phyloP scores from a whole-genome alignment of 352 stramenopile species.

The Globisporangium cylindrosporum region DNA sequence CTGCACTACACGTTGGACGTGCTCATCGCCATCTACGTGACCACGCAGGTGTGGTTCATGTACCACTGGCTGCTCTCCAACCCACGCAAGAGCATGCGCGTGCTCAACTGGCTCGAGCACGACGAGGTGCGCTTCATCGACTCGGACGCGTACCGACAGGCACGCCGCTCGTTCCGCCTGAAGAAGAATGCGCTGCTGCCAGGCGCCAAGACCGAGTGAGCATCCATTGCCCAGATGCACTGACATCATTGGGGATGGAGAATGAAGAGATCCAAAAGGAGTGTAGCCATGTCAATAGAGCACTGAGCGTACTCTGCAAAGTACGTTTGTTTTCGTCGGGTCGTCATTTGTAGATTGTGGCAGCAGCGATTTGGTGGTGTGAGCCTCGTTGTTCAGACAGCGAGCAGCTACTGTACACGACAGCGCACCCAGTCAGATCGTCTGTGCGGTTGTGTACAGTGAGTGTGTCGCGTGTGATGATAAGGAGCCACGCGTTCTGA shows the following conservation, averaged over 20 bases:
- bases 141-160: constrained; percentile 70
- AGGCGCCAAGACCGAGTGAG: not conserved
- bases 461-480: not conserved
- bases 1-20: constrained; percentile 85
- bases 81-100: constrained; percentile 48
- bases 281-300: constrained; percentile 2
- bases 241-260: not conserved
- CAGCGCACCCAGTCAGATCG: not conserved
- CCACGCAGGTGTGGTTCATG: constrained; percentile 73
- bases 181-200: constrained; percentile 4
- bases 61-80: constrained; percentile 78
- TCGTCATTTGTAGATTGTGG: not conserved
- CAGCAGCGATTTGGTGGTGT: not conserved
- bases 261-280: not conserved
- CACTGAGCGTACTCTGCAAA: not conserved
- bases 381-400: not conserved
- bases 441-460: no score
- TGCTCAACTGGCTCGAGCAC: constrained; percentile 80
- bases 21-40: constrained; percentile 83
- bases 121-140: constrained; percentile 78
- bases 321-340: not conserved
- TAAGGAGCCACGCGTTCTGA: constrained; percentile 6
- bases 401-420: not conserved
- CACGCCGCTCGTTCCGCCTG: constrained; percentile 46
- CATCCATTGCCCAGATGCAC: not conserved